Percentiles rank a stretch among this genome's conserved stretches.
Conservation (phyloP, 1,139 yeast genomes). For the Nakaseomyces nivariensis region DNA sequence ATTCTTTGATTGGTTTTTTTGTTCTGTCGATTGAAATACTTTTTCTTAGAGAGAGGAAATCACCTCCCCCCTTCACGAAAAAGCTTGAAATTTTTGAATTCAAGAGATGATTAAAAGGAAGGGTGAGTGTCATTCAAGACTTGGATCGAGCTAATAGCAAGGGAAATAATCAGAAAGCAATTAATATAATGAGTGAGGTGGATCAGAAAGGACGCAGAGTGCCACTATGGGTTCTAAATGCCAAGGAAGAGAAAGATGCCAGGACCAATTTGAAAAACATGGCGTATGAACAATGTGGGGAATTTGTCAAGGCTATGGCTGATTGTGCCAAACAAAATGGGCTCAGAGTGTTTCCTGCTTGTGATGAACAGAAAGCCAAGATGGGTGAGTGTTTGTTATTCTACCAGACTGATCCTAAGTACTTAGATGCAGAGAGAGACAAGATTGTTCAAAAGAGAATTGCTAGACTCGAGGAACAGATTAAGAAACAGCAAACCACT, state of each 20-base stretch:
- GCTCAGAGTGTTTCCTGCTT: conserved; percentile 46
- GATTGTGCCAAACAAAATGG: conserved; percentile 47
- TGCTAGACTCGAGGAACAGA: conserved; percentile 25
- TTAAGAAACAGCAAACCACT: conserved; percentile 10
- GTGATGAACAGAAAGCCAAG: conserved; percentile 47
- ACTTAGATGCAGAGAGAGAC: conserved; percentile 64
- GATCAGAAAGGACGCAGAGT: conserved; percentile 21
- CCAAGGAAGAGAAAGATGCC: conserved; percentile 74
- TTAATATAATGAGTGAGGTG: not conserved
- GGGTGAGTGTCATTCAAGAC: no score
- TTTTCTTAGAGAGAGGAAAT: no score
- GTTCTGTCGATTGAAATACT: no score
- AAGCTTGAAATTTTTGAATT: no score
- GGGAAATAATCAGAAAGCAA: no score
- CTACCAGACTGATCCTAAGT: conserved; percentile 51
- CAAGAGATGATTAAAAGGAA: no score
- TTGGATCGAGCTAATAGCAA: no score
- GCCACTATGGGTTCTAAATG: conserved; percentile 80
- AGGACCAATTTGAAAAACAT: conserved; percentile 68
- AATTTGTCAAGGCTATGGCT: conserved; percentile 46
- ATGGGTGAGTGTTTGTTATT: conserved; percentile 64
- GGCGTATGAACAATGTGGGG: conserved; percentile 66
- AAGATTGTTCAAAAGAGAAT: conserved; percentile 48
- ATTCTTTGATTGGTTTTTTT: not conserved
- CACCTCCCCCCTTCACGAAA: no score